These are phyloP conservation scores for Trametes cinnabarina DNA, from an alignment of 768 basidiomycete species.

Conservation along the genomic window DNA sequence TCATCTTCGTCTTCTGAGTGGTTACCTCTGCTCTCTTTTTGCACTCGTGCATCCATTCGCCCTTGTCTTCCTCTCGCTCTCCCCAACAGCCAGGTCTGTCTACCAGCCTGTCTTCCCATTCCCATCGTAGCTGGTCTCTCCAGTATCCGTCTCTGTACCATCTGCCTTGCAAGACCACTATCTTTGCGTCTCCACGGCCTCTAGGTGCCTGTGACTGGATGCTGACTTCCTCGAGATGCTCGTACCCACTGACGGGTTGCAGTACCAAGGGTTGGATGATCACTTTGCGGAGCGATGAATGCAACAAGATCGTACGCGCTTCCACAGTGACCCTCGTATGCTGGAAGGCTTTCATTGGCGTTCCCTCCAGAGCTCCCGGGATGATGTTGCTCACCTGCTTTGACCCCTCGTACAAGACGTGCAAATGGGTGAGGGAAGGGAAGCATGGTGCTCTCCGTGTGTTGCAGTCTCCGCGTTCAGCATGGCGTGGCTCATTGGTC, in stretches of 20 bases:
- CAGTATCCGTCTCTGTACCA: slow-evolving; percentile 7
- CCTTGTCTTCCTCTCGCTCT: slow-evolving; percentile 9
- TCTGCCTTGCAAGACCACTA: slow-evolving; percentile 2
- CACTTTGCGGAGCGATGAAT: background rate
- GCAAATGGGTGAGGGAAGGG: slow-evolving; percentile 9
- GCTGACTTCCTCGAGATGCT: background rate
- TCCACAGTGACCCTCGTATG: background rate
- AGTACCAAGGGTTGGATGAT: slow-evolving; percentile 8
- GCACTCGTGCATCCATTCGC: slow-evolving; percentile 9
- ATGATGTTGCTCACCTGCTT: slow-evolving; percentile 10
- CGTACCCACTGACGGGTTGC: slow-evolving; percentile 1
- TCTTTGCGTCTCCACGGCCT: background rate
- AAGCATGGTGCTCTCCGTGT: background rate
- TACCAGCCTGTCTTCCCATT: slow-evolving; percentile 6
- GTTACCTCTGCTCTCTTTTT: slow-evolving; percentile 1
- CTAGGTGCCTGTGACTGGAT: background rate
- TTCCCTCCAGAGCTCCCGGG: slow-evolving; percentile 1
- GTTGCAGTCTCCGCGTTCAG: background rate
- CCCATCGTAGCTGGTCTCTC: slow-evolving; percentile 12
- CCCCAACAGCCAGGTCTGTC: slow-evolving; percentile 1
- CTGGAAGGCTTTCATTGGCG: background rate
- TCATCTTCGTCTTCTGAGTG: background rate
- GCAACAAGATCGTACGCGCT: background rate
- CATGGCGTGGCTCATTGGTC: background rate
- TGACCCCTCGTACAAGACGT: slow-evolving; percentile 7